Conservation (phyloP, 179 eudicot species). For the Camellia oleifera region DNA sequence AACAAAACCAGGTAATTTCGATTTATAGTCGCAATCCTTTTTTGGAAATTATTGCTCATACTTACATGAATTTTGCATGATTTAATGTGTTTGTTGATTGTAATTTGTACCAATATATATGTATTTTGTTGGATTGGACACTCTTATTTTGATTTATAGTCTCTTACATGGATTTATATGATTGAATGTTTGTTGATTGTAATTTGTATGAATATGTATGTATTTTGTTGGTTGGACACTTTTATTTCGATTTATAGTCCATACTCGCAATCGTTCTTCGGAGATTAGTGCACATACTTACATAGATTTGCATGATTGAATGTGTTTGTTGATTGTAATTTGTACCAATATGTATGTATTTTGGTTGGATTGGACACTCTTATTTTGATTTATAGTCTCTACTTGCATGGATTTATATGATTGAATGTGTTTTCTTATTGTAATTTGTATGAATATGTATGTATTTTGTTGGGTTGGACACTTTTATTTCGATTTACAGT, state of each 20-base stretch:
- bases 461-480: too few relatives aligned
- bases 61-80: neutral
- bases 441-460: too few relatives aligned
- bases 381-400: neutral
- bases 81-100: too few relatives aligned
- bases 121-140: neutral
- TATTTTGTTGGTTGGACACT: too few relatives aligned
- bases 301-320: neutral
- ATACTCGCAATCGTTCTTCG: neutral
- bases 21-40: neutral
- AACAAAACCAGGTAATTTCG: constrained; percentile 32
- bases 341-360: neutral
- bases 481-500: too few relatives aligned
- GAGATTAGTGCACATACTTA: neutral
- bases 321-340: too few relatives aligned
- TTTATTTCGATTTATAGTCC: neutral
- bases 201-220: too few relatives aligned
- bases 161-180: too few relatives aligned
- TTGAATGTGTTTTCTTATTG: too few relatives aligned
- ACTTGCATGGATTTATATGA: too few relatives aligned
- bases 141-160: neutral
- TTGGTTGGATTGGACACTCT: neutral
- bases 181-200: too few relatives aligned
- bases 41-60: neutral
- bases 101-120: neutral